Conservation (phyloP, 257 asterid species). For the Ballota nigra region DNA sequence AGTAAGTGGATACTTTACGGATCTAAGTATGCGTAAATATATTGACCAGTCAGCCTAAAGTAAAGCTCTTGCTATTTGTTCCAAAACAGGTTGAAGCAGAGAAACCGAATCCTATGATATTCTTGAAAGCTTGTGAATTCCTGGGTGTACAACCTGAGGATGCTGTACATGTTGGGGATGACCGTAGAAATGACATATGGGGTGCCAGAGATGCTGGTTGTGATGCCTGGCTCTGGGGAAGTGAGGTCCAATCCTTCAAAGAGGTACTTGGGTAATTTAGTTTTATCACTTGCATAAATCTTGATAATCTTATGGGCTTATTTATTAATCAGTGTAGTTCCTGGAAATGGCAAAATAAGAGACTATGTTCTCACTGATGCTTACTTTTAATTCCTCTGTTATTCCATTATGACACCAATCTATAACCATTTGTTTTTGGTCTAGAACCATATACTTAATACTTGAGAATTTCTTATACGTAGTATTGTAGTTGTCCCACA, state of each 20-base stretch:
- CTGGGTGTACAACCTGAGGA: slow-evolving; percentile 91
- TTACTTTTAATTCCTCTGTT: background rate
- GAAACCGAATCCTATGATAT: slow-evolving; percentile 95
- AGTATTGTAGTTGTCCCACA: background rate
- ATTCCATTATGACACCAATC: too few species aligned
- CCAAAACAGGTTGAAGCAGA: slow-evolving; percentile 88
- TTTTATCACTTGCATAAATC: too few species aligned
- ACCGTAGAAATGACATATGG: slow-evolving; percentile 95
- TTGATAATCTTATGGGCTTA: background rate
- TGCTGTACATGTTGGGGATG: slow-evolving; percentile 98
- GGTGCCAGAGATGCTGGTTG: slow-evolving; percentile 99
- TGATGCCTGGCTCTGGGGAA: slow-evolving; percentile 99
- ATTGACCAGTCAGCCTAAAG: background rate
- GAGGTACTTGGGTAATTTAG: slow-evolving; percentile 89
- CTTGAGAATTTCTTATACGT: too few species aligned
- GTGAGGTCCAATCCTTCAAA: slow-evolving; percentile 83
- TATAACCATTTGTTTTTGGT: too few species aligned
- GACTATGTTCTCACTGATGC: background rate
- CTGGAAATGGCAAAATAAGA: background rate
- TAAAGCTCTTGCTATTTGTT: background rate
- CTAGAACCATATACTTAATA: too few species aligned
- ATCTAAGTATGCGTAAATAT: background rate
- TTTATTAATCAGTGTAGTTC: background rate
- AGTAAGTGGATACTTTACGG: slow-evolving; percentile 35
- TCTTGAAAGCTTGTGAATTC: slow-evolving; percentile 88